Percentiles rank a stretch among this genome's conserved stretches.
These are phyloP conservation scores for Suillus paluster DNA, from an alignment of 768 basidiomycete species.

Conservation along the genomic window DNA sequence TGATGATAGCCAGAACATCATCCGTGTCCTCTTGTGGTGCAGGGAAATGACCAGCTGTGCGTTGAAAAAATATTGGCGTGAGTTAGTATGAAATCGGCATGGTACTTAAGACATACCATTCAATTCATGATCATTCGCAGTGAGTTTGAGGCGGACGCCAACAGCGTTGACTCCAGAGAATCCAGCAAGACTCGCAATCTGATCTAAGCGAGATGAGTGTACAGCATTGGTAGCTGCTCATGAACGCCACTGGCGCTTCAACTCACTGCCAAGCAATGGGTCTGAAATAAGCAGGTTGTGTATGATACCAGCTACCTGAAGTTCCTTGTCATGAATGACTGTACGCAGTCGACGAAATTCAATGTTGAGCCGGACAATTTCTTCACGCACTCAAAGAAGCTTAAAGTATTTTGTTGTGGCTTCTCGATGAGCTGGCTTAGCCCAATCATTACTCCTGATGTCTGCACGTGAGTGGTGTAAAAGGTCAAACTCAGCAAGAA, in stretches of 20 bases:
- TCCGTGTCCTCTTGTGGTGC: no score
- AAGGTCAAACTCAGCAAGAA: slow-evolving; percentile 21
- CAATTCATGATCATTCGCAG: background rate
- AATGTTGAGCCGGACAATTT: slow-evolving; percentile 29
- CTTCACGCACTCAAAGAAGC: slow-evolving; percentile 28
- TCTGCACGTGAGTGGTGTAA: background rate
- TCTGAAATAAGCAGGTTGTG: background rate
- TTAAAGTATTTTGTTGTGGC: slow-evolving; percentile 29
- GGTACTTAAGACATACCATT: no score
- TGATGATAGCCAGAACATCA: background rate
- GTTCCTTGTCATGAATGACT: slow-evolving; percentile 24
- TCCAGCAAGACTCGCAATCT: background rate
- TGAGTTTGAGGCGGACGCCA: background rate
- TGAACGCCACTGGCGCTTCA: slow-evolving; percentile 1
- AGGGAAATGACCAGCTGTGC: no score
- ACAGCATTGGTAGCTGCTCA: slow-evolving; percentile 6
- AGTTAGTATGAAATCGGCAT: no score
- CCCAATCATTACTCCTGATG: no score
- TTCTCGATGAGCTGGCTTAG: slow-evolving; percentile 11
- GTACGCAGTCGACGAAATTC: slow-evolving; percentile 25
- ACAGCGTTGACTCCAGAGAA: background rate
- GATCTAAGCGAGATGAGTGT: slow-evolving; percentile 12
- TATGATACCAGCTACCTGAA: background rate
- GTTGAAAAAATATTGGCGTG: no score
- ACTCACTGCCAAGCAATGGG: slow-evolving; percentile 4